Evolutionary conservation across 225 moss, liverwort and hornwort genomes (phyloP), one percentile per base, ranked within the genome.

Genomic region (Physcomitrellopsis africana): DNA sequence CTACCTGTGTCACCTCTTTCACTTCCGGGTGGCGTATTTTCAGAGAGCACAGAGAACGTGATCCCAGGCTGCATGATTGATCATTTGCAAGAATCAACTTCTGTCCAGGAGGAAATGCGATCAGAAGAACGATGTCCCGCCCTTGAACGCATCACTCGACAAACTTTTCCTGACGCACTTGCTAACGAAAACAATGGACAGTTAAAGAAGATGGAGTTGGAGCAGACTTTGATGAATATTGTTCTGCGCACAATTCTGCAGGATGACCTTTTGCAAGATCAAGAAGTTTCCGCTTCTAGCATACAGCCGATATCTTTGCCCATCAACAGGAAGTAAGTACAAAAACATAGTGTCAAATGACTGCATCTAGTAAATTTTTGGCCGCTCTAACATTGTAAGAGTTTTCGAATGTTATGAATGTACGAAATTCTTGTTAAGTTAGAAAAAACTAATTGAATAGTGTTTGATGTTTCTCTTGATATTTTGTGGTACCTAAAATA

Each of bases 221-320:
- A 85, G 69, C 65, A 29, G 51, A 81, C 85, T 68, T 77, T 89
- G 64, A 78, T 81, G 81, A 74, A 89, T 64, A 72, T 89, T 17
- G 81, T 77, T 73, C 67, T 89, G 42, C 74, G 69, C 42, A 75
- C 77, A 74, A 83, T 89, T 66, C 37, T 89, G 49, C 73, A 76
- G 24, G 74, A 87, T 72, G 65, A 82, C 29, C 45, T 48, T 24
- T 64, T 81, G 66, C 82, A 84, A 77, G 53, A 59, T 83, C 45
- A 66, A 55, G 65, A 69, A 24, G 22, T 29, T 75, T 64, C 46
- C 1, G 3, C 48, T 19, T 52, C 49, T 69, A 53, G 46, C 23
- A 65, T 14, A 23, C 67, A 77, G 37, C 72, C 76, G 47, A 84
- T 80, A 48, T 63, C 70, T 11, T 66, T 85, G 72, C 59, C 82